Conservation (phyloP, 345 rosid genomes). For the Pistacia integerrima region DNA sequence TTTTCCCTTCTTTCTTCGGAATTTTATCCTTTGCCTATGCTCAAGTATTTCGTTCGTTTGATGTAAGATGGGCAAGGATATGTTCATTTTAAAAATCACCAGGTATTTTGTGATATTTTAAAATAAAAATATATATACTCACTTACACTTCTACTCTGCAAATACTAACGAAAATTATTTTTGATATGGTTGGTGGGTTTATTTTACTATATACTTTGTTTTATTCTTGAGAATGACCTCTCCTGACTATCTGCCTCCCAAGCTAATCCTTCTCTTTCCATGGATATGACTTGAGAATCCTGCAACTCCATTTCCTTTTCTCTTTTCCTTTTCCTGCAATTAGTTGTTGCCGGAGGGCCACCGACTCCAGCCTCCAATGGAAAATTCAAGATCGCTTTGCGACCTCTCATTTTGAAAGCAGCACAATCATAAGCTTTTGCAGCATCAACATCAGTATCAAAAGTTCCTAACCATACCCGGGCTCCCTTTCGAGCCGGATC, state of each 20-base stretch:
- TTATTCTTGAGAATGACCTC: too few relatives aligned
- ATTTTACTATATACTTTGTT: too few relatives aligned
- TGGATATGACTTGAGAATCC: constrained; percentile 5
- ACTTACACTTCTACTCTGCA: too few relatives aligned
- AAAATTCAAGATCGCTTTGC: constrained; percentile 84
- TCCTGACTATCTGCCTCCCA: constrained; percentile 10
- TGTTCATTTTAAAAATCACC: too few relatives aligned
- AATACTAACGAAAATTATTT: too few relatives aligned
- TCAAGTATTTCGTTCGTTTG: too few relatives aligned
- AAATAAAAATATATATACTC: too few relatives aligned
- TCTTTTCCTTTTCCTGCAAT: constrained; percentile 56
- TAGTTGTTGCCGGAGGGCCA: constrained; percentile 43
- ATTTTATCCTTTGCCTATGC: too few relatives aligned
- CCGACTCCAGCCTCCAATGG: constrained; percentile 74
- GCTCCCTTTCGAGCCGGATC: constrained; percentile 79
- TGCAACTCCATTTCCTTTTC: constrained; percentile 15
- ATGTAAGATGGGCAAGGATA: too few relatives aligned
- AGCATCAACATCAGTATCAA: constrained; percentile 68
- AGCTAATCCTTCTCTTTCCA: background rate
- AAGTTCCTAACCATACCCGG: constrained; percentile 94
- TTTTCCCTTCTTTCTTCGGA: too few relatives aligned
- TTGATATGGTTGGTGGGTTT: background rate
- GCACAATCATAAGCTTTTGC: constrained; percentile 90
- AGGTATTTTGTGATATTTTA: too few relatives aligned
- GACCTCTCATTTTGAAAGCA: constrained; percentile 83